Conservation (phyloP, 1,284 basidiomycete species). For the Pisolithus thermaeus region DNA sequence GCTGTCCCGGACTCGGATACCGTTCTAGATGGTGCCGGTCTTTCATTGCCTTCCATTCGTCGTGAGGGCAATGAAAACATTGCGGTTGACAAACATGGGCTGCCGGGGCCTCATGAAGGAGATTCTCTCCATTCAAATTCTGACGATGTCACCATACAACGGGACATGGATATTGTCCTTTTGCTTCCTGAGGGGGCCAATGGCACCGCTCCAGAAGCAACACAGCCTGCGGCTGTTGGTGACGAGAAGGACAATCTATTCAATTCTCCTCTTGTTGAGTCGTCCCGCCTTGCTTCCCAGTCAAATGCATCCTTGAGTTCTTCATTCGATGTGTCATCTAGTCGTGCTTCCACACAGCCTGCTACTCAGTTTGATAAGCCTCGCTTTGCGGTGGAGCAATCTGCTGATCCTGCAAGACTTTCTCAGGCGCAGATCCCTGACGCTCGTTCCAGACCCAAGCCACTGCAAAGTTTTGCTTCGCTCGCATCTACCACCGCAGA, state of each 20-base stretch:
- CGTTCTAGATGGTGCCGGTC: slow-evolving; percentile 12
- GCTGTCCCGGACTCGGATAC: slow-evolving; percentile 18
- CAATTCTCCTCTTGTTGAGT: slow-evolving; percentile 20
- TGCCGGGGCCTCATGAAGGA: slow-evolving; percentile 10
- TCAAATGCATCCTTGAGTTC: slow-evolving; percentile 32
- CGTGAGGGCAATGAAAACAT: slow-evolving; percentile 8
- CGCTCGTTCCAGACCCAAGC: slow-evolving; percentile 18
- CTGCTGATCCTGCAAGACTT: slow-evolving; percentile 41
- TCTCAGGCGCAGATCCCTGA: slow-evolving; percentile 35
- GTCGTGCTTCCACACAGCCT: slow-evolving; percentile 30
- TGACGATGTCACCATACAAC: slow-evolving; percentile 8
- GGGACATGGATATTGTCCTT: slow-evolving; percentile 8
- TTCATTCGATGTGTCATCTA: slow-evolving; percentile 34
- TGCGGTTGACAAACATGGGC: slow-evolving; percentile 8
- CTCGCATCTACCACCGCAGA: slow-evolving; percentile 45
- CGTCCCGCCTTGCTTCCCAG: slow-evolving; percentile 22
- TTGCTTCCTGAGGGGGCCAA: slow-evolving; percentile 10
- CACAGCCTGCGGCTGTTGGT: slow-evolving; percentile 14
- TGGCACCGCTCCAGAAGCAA: slow-evolving; percentile 5
- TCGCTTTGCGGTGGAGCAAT: slow-evolving; percentile 31
- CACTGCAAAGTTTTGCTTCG: slow-evolving; percentile 36
- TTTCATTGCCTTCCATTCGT: slow-evolving; percentile 11
- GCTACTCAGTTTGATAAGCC: slow-evolving; percentile 34
- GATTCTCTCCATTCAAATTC: slow-evolving; percentile 7
- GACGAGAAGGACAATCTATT: slow-evolving; percentile 16